phyloP scores from a whole-genome alignment of 2,329 filamentous ascomycete species.

The Moelleriella libera region DNA sequence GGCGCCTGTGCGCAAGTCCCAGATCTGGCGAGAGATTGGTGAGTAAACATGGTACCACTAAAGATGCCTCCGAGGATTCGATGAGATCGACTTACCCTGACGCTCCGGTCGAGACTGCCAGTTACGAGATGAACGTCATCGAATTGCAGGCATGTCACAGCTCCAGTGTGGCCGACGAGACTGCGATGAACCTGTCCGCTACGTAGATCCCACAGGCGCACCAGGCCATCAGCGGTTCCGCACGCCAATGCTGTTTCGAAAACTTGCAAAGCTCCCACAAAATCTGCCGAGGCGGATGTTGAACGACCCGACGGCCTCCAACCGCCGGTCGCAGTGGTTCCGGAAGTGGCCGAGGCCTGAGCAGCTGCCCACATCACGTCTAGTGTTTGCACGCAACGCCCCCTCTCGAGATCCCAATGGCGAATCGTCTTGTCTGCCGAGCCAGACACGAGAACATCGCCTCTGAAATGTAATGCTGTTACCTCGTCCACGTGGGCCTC shows the following conservation, averaged over 20 bases:
- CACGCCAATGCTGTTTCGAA: constrained; percentile 94
- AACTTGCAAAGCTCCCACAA: constrained; percentile 87
- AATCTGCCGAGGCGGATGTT: constrained; percentile 58
- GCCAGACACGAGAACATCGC: constrained; percentile 82
- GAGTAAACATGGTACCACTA: no score
- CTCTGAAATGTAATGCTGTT: constrained; percentile 81
- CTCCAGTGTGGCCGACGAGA: constrained; percentile 86
- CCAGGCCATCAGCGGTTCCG: constrained; percentile 94
- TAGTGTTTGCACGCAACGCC: constrained; percentile 92
- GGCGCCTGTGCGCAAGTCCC: constrained; percentile 91
- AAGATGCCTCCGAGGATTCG: neutral
- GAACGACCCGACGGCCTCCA: constrained; percentile 65
- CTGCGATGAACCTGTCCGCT: constrained; percentile 96
- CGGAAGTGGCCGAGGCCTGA: constrained; percentile 60
- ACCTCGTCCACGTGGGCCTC: constrained; percentile 88
- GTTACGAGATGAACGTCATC: constrained; percentile 93
- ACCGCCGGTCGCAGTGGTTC: constrained; percentile 38
- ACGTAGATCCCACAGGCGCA: constrained; percentile 88
- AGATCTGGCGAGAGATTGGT: constrained; percentile 50
- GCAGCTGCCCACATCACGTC: constrained; percentile 97
- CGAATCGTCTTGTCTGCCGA: constrained; percentile 94
- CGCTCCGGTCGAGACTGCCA: constrained; percentile 80
- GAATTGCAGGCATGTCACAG: constrained; percentile 89
- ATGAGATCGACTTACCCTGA: constrained; percentile 54
- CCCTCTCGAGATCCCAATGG: constrained; percentile 95